These are phyloP conservation scores for Penicillium paxilli DNA, from an alignment of 495 filamentous ascomycete genomes.

Conservation along the genomic window DNA sequence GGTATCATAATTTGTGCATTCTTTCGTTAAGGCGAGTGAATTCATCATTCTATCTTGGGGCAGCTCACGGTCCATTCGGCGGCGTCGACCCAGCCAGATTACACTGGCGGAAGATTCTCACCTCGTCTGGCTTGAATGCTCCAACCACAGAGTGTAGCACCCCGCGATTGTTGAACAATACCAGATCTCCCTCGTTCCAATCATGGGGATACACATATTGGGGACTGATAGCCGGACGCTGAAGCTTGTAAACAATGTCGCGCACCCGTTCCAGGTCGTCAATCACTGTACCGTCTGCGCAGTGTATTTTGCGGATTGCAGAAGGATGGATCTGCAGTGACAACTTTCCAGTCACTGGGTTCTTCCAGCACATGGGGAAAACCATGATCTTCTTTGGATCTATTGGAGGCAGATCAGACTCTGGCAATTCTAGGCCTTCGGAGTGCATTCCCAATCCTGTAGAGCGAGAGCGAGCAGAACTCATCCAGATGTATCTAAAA, in stretches of 20 bases:
- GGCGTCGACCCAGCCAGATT: slow-evolving; percentile 59
- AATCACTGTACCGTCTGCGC: slow-evolving; percentile 60
- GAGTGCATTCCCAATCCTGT: slow-evolving; percentile 67
- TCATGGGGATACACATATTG: slow-evolving; percentile 69
- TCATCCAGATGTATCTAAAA: slow-evolving; percentile 70
- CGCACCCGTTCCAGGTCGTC: slow-evolving; percentile 65
- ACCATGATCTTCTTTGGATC: slow-evolving; percentile 65
- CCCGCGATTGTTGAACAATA: slow-evolving; percentile 73
- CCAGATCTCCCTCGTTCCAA: slow-evolving; percentile 72
- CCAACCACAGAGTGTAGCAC: slow-evolving; percentile 73
- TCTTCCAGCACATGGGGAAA: slow-evolving; percentile 72
- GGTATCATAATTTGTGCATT: too few species aligned
- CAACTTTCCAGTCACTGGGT: slow-evolving; percentile 64
- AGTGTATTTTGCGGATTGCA: slow-evolving; percentile 63
- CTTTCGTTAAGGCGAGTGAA: too few species aligned
- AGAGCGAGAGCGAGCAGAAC: slow-evolving; percentile 58
- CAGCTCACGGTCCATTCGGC: slow-evolving; percentile 22
- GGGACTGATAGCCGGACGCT: slow-evolving; percentile 70
- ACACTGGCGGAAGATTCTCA: slow-evolving; percentile 72
- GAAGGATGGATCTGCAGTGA: slow-evolving; percentile 72
- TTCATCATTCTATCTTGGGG: not conserved
- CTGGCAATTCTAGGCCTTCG: slow-evolving; percentile 56
- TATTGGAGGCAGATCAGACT: slow-evolving; percentile 59
- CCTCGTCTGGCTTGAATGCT: slow-evolving; percentile 68
- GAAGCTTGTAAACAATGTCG: slow-evolving; percentile 63